Evolutionary conservation across 2,329 filamentous ascomycete genomes (phyloP).

Genomic region (Diaporthe sp.): DNA sequence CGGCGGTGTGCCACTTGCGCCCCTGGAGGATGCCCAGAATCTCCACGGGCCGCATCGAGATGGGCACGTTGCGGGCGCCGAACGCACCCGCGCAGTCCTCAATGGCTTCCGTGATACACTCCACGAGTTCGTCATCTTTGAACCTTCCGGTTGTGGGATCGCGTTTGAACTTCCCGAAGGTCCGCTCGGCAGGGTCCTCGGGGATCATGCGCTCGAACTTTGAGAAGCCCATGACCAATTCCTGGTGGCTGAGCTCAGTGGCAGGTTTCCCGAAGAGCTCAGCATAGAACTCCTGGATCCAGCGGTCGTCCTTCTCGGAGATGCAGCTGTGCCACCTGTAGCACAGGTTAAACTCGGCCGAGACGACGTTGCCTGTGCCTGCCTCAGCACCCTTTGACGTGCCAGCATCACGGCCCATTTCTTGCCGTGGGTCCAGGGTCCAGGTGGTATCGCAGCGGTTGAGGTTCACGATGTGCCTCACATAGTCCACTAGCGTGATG

Average conservation of each 20-base stretch:
- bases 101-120: constrained; percentile 75
- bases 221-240: constrained; percentile 73
- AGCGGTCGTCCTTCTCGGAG: constrained; percentile 79
- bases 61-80: constrained; percentile 80
- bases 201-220: constrained; percentile 73
- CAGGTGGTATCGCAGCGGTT: constrained; percentile 81
- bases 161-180: constrained; percentile 76
- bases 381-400: constrained; percentile 72
- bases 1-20: constrained; percentile 81
- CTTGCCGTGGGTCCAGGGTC: constrained; percentile 82
- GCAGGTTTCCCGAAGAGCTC: constrained; percentile 72
- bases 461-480: constrained; percentile 75
- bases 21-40: constrained; percentile 85
- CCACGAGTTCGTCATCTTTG: constrained; percentile 80
- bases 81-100: constrained; percentile 84
- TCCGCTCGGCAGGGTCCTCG: constrained; percentile 76
- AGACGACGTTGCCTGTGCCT: constrained; percentile 85
- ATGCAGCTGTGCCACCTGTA: constrained; percentile 92
- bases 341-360: constrained; percentile 89
- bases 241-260: constrained; percentile 66
- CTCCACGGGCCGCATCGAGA: constrained; percentile 80
- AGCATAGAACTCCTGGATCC: constrained; percentile 79
- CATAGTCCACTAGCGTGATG: constrained; percentile 82
- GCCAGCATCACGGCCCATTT: constrained; percentile 69
- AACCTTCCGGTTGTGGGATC: constrained; percentile 74